These are phyloP conservation scores for Cystofilobasidium bisporidii DNA, from an alignment of 768 basidiomycete genomes.

Conservation along the genomic window DNA sequence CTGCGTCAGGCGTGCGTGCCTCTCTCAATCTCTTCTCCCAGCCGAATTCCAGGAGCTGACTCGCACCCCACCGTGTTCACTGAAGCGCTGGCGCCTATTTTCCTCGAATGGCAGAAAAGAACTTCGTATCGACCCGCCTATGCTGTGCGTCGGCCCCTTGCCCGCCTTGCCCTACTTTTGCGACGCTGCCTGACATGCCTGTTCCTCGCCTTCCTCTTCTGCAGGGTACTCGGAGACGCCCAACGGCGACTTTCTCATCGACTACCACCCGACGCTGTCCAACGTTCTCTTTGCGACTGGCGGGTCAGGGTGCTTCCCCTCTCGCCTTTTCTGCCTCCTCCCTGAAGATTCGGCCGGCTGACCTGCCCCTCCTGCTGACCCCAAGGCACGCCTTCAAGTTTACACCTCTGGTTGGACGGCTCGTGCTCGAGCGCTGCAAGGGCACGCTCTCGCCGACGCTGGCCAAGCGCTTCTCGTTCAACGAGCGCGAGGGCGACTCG, in stretches of 20 bases:
- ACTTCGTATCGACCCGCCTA: not conserved
- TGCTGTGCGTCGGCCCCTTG: not conserved
- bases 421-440: not conserved
- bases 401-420: not conserved
- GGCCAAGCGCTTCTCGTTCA: not conserved
- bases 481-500: not conserved
- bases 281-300: constrained; percentile 71
- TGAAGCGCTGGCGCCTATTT: too few relatives aligned
- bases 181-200: not conserved
- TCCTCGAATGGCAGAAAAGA: not conserved
- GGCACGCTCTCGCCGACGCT: not conserved
- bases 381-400: constrained; percentile 77
- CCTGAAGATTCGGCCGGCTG: too few relatives aligned
- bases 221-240: constrained; percentile 73
- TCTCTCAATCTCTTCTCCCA: too few relatives aligned
- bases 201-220: constrained; percentile 35
- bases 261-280: constrained; percentile 49
- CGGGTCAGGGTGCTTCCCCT: too few relatives aligned
- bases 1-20: not conserved
- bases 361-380: too few relatives aligned
- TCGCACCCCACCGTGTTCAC: too few relatives aligned
- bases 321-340: too few relatives aligned
- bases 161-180: too few relatives aligned
- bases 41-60: too few relatives aligned
- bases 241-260: constrained; percentile 82